Base-by-base conservation (phyloP, 2,329 filamentous ascomycete species). In the Cytospora piceae region DNA sequence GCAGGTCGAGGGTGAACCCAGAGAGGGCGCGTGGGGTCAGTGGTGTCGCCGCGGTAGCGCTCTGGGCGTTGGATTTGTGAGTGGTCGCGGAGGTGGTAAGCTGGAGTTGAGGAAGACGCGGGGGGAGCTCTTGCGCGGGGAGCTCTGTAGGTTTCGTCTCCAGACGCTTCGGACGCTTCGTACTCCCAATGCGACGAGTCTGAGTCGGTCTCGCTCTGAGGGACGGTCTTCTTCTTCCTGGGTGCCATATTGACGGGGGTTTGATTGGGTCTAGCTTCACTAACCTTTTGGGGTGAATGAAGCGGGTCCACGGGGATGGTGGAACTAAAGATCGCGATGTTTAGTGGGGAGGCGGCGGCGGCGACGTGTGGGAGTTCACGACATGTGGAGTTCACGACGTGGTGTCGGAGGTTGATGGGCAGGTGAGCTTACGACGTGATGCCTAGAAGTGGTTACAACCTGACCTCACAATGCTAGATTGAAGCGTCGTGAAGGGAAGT, bases 1-100 rank as follows among this genome's bases (percentile, higher is more conserved):
- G 69, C 39, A 14, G 72, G 65, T 37, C 70, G 68, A 0, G 69
- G 70, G 46, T 73, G 68, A 11, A 67, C 64, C 57, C 71, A 72
- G 39, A 32, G 39, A 1, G 71, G 66, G n/a, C 69, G 61, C n/a
- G 55, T 29, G 17, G 57, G 49, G 52, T 64, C 61, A 24, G 17
- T 37, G 24, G 62, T 68, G 14, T 69, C 55, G 22, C 75, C 72
- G 15, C 64, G 62, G 53, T 77, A 76, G 1, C 70, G 69, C 2
- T 12, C 27, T 1, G 52, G 60, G 4, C n/a, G 53, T 15, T 22
- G 52, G 31, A 49, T 6, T 14, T 34, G 39, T 3, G 29, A 20
- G 15, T 24, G 22, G 22, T 57, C n/a, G 9, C 61, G 61, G 12
- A 63, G 39, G 4, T 4, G 11, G 34, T 37, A 42, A n/a, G 34